Evolutionary conservation across 225 moss, liverwort and hornwort species (phyloP).

Genomic region (Neckera pumila): DNA sequence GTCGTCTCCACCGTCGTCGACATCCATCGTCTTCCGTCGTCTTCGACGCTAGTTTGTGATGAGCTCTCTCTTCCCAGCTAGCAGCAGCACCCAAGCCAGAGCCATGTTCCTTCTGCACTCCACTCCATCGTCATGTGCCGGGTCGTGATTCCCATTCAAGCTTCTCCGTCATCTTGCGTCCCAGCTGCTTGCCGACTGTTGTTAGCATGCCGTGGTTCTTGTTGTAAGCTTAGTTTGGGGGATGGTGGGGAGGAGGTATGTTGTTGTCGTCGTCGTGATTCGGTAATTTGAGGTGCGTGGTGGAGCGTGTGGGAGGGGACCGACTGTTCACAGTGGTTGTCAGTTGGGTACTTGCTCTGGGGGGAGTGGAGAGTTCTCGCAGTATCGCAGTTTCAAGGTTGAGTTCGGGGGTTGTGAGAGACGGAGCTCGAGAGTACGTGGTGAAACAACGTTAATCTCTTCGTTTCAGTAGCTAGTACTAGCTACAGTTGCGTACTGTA

Average conservation of each 20-base stretch:
- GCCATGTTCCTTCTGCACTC: slow-evolving; percentile 9
- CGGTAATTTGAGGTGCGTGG: neutral
- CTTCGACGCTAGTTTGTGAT: neutral
- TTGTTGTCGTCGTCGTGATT: neutral
- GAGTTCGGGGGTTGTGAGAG: neutral
- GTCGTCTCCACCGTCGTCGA: neutral
- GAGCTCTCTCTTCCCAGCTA: neutral
- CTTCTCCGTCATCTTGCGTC: neutral
- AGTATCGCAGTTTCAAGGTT: neutral
- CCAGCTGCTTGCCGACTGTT: neutral
- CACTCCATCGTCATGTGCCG: neutral
- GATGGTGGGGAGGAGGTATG: too few relatives aligned
- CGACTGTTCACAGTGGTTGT: neutral
- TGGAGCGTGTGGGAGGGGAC: neutral
- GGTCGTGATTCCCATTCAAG: neutral
- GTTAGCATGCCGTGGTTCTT: neutral
- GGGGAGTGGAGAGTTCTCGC: neutral
- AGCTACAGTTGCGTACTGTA: neutral
- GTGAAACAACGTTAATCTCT: neutral
- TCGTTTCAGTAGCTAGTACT: neutral
- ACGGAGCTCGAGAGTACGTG: neutral
- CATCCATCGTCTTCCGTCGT: neutral
- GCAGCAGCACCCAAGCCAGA: neutral
- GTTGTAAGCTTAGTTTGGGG: too few relatives aligned
- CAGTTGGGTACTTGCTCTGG: neutral